phyloP scores from a whole-genome alignment of 352 stramenopile genomes.

The Globisporangium nodosum region DNA sequence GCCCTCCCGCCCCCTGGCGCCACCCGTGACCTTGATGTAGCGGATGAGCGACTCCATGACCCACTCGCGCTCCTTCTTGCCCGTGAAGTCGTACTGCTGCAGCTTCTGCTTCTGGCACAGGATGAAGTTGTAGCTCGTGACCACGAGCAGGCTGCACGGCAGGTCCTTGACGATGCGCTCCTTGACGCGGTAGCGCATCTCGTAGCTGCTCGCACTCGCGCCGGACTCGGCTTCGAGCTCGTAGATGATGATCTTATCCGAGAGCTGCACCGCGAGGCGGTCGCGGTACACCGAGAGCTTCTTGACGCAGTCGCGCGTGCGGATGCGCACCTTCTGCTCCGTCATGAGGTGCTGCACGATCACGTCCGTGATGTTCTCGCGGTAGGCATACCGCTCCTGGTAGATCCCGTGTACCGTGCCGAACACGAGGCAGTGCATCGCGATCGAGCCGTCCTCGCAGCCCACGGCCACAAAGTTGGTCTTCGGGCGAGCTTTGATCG shows the following conservation, averaged over 20 bases:
- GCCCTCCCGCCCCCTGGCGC: conserved; percentile 83
- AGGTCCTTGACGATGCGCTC: conserved; percentile 84
- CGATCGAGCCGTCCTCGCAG: conserved; percentile 83
- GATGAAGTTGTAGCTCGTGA: conserved; percentile 90
- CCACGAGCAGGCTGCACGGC: conserved; percentile 83
- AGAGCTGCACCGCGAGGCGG: conserved; percentile 90
- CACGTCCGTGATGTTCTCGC: conserved; percentile 93
- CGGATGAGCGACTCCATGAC: conserved; percentile 86
- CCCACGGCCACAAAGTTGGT: conserved; percentile 86
- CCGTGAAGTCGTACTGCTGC: conserved; percentile 89
- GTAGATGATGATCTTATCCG: conserved; percentile 93
- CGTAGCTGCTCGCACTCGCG: conserved; percentile 50
- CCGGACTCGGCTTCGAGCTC: conserved; percentile 74
- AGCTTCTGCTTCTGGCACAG: conserved; percentile 91
- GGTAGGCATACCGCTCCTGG: conserved; percentile 92
- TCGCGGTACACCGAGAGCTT: conserved; percentile 93
- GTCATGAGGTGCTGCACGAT: conserved; percentile 95
- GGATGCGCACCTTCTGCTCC: conserved; percentile 94
- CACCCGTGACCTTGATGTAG: conserved; percentile 91
- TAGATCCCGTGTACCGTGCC: conserved; percentile 90
- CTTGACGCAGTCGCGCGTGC: conserved; percentile 93
- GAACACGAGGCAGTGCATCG: conserved; percentile 87
- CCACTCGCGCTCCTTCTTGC: conserved; percentile 83
- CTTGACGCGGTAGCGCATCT: conserved; percentile 92
- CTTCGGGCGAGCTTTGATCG: conserved; percentile 69